These are phyloP conservation scores for Teunomyces funiuensis DNA, from an alignment of 805 yeast genomes.

Conservation along the genomic window DNA sequence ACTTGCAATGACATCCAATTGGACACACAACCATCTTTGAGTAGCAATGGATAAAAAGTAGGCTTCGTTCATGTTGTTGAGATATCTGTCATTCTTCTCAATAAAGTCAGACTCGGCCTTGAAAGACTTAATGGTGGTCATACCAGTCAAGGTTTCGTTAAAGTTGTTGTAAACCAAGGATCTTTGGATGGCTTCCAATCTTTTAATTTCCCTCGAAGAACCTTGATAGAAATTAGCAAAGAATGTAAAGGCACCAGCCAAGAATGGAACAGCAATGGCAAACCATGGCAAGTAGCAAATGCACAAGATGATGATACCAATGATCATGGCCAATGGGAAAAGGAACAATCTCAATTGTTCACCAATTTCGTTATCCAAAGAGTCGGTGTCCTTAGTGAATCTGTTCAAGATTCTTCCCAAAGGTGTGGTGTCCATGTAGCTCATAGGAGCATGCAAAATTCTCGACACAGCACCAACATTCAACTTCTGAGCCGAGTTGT, in stretches of 20 bases:
- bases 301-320: slow-evolving; percentile 45
- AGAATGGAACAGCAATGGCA: slow-evolving; percentile 54
- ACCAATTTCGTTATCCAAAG: slow-evolving; percentile 46
- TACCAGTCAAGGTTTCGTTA: slow-evolving; percentile 49
- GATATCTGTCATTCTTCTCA: slow-evolving; percentile 41
- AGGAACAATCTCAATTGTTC: slow-evolving; percentile 42
- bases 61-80: slow-evolving; percentile 53
- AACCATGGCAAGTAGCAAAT: slow-evolving; percentile 54
- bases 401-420: slow-evolving; percentile 45
- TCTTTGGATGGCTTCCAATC: slow-evolving; percentile 49
- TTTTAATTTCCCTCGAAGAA: slow-evolving; percentile 47
- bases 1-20: slow-evolving; percentile 50
- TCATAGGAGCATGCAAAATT: slow-evolving; percentile 44
- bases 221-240: slow-evolving; percentile 48
- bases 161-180: slow-evolving; percentile 50
- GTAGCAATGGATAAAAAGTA: slow-evolving; percentile 49
- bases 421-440: slow-evolving; percentile 44
- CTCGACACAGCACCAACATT: slow-evolving; percentile 38
- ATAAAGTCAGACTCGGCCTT: slow-evolving; percentile 33
- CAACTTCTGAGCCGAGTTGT: slow-evolving; percentile 34
- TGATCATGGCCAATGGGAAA: slow-evolving; percentile 40
- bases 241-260: slow-evolving; percentile 38
- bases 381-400: slow-evolving; percentile 46
- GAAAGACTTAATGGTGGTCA: slow-evolving; percentile 48
- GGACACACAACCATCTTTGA: slow-evolving; percentile 65